Evolutionary conservation across 169 alveolate species (phyloP), one percentile per base, ranked within the genome.

Genomic region (Eimeria maxima): DNA sequence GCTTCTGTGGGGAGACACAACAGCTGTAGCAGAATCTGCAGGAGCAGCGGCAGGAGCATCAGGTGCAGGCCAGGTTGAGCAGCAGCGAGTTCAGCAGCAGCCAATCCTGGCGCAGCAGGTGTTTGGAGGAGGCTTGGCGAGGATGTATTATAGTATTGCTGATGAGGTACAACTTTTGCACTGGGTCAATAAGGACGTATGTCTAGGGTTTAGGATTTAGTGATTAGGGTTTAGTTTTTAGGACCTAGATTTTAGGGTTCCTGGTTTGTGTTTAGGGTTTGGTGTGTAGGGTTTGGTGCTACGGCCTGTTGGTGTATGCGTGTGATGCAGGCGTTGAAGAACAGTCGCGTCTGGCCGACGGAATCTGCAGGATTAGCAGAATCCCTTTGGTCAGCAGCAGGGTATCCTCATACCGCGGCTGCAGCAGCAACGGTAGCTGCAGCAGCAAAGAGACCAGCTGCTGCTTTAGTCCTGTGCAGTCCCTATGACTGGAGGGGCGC

Each of bases 401-500:
- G 63, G 29, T 6, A 44, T 24, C 87, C 87, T 3, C 63, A 76
- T 47, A 10, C 65, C 11, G 87, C 55, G 38, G 84, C 65, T 20
- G 87, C 65, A 76, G 60, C 78, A 67, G 78, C 78, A 24, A 16
- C 33, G 8, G 63, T 38, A 47, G 87, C 87, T 6, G 60, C 38
- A 22, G 87, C 87, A 76, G 87, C 87, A 76, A 22, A 24, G 22
- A 38, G 60, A 18, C 87, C 60, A 7, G 60, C 53, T 0, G 63
- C 87, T 22, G 87, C 87, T 44, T 24, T 76, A 42, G 38, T 76
- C 38, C 22, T 47, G 8, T 42, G 87, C 38, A 47, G 87, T 44
- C 87, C 87, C 63, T 18, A 44, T 76, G 87, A 76, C 33, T 76
- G 87, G 87, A 76, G 87, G 18, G 87, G 65, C 20, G 65, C 87